Evolutionary conservation across 225 moss, liverwort and hornwort genomes (phyloP).

Genomic region (Pleurozium schreberi): DNA sequence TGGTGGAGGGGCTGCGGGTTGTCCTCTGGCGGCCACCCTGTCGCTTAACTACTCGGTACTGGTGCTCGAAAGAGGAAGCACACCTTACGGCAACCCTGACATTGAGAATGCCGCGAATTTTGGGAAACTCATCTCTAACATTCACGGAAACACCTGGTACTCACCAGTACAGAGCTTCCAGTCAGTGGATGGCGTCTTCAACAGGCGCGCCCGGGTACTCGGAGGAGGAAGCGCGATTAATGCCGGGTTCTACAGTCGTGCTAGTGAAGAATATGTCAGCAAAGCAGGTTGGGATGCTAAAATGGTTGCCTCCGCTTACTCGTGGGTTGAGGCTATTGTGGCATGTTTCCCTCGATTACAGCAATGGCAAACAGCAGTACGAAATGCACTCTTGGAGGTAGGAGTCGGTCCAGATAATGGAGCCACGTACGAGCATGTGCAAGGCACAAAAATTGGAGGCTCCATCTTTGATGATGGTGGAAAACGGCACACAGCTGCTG

Average conservation of each 20-base stretch:
- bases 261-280: conserved; percentile 30
- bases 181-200: conserved; percentile 55
- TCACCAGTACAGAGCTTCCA: conserved; percentile 49
- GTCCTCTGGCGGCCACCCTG: conserved; percentile 70
- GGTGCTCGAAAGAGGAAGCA: conserved; percentile 44
- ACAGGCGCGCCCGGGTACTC: conserved; percentile 50
- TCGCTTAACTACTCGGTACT: conserved; percentile 48
- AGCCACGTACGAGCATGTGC: conserved; percentile 39
- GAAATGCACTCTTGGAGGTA: conserved; percentile 42
- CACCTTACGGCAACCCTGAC: conserved; percentile 27
- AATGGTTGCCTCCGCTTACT: conserved; percentile 47
- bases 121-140: conserved; percentile 14
- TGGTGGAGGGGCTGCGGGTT: conserved; percentile 70
- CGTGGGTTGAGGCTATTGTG: conserved; percentile 57
- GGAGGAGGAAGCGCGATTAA: conserved; percentile 64
- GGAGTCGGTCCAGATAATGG: conserved; percentile 64
- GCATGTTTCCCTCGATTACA: conserved; percentile 40
- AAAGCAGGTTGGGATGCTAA: conserved; percentile 16
- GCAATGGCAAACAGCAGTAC: conserved; percentile 61
- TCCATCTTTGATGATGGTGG: conserved; percentile 48
- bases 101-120: conserved; percentile 25
- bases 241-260: conserved; percentile 63
- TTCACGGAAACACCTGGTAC: not conserved
- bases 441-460: conserved; percentile 66
- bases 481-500: conserved; percentile 60